These are phyloP conservation scores for Peronospora belbahrii DNA, from an alignment of 352 stramenopile species.

Conservation along the genomic window DNA sequence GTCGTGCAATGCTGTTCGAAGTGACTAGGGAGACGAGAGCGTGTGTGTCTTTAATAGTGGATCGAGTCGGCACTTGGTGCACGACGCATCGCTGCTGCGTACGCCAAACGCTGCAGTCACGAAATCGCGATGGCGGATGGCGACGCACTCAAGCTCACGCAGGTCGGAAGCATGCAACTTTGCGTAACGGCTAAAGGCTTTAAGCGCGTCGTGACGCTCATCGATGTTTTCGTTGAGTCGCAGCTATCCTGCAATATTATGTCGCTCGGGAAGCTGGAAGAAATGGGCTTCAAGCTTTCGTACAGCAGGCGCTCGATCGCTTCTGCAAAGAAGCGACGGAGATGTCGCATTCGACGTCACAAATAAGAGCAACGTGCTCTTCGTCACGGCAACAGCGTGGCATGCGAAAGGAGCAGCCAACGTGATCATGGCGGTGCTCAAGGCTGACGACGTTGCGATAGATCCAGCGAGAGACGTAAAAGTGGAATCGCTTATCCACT, in stretches of 20 bases:
- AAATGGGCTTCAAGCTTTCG: background rate
- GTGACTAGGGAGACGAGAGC: background rate
- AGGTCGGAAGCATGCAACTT: no score
- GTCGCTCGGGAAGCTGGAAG: background rate
- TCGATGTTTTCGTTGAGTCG: background rate
- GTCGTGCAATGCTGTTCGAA: no score
- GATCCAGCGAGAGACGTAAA: no score
- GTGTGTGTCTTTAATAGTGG: no score
- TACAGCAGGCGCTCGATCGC: background rate
- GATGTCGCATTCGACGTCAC: background rate
- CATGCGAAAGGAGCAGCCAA: no score
- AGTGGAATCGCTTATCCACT: no score
- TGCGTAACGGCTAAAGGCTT: background rate
- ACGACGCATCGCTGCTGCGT: background rate
- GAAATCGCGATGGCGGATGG: background rate
- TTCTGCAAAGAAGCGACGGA: background rate
- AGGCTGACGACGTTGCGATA: no score
- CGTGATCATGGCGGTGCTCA: no score
- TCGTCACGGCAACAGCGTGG: background rate
- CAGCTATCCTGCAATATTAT: background rate
- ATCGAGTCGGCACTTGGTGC: background rate
- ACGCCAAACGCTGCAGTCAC: background rate
- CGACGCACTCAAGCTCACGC: background rate
- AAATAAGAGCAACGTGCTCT: background rate
- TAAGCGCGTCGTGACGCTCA: background rate